Evolutionary conservation across 495 filamentous ascomycete genomes (phyloP), one percentile per base, ranked within the genome.

Genomic region (Aspergillus conjunctus): DNA sequence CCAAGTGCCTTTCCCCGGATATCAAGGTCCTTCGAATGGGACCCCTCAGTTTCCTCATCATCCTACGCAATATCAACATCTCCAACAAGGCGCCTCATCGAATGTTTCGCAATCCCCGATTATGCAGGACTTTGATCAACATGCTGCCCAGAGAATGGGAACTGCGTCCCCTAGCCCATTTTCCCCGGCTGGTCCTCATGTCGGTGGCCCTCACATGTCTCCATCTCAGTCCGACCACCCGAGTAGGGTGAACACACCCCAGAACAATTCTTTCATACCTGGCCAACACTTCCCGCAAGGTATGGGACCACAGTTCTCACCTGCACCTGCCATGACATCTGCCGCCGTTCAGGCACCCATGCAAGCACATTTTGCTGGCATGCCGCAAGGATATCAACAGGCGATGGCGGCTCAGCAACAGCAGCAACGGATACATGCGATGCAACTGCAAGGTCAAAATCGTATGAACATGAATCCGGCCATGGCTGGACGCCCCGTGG

Each of bases 111-210:
- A 92, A 44, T 97, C 93, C 2, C 93, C 93, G 82, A 91, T 66
- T 83, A 92, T 93, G 73, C 92, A 94, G 73, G 76, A 84, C 4
- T 90, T 86, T 63, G 82, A 86, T 37, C 80, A 79, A 45, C 80
- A 80, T 66, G 83, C 86, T 37, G 89, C 88, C 14, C 91, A 93
- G 74, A 79, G 92, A 56, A 88, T 97, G 72, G 87, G 91, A 60
- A 97, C 94, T 26, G 87, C 91, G 33, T 97, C 93, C 15, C 93
- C 93, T 4, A 91, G 91, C 70, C 92, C 92, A 0, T 97, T 95
- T 74, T 92, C 92, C 1, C 90, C 91, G 18, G 88, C 87, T 30
- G 83, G 85, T 34, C 88, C 89, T 65, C 85, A 88, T 56, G 91
- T 93, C 65, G 85, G 44, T 22, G 44, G 80, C 45, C 77, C 84